phyloP scores from a whole-genome alignment of 2,329 filamentous ascomycete genomes.

The Domatiomyces catenatus region DNA sequence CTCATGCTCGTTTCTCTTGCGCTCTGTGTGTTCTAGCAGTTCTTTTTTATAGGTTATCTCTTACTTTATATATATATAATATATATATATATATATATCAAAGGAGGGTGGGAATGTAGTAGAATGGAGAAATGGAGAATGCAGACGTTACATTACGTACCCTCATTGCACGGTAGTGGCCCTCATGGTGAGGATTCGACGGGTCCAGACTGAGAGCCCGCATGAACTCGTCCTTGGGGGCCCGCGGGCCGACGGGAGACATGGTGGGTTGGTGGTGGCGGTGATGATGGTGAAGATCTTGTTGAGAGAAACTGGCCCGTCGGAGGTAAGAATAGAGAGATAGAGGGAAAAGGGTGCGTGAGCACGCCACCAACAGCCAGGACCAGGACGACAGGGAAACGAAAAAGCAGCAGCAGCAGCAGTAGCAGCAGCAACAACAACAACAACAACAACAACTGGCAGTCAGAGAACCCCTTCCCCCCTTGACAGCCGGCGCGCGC shows the following conservation, averaged over 20 bases:
- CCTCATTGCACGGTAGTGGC: constrained; percentile 31
- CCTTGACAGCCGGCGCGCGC: background rate
- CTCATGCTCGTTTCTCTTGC: no score
- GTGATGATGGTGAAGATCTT: no score
- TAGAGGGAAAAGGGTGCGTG: background rate
- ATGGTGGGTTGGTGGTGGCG: constrained; percentile 3
- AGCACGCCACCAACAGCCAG: no score
- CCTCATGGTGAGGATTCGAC: constrained; percentile 29
- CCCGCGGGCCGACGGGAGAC: constrained; percentile 24
- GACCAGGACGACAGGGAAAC: no score
- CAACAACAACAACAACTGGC: no score
- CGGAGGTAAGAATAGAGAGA: background rate
- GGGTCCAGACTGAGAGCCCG: constrained; percentile 27
- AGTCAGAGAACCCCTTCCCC: background rate
- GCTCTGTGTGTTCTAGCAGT: no score
- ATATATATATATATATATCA: background rate
- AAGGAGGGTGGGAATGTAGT: background rate
- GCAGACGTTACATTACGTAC: no score
- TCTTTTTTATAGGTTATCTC: no score
- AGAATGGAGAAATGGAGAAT: no score
- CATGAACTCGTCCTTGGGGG: constrained; percentile 34
- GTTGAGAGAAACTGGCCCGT: constrained; percentile 4
- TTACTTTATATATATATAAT: no score
- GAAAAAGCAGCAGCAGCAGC: no score
- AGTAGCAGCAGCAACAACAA: no score